These are phyloP conservation scores for Petunia secreta DNA, from an alignment of 257 asterid species.

Conservation along the genomic window DNA sequence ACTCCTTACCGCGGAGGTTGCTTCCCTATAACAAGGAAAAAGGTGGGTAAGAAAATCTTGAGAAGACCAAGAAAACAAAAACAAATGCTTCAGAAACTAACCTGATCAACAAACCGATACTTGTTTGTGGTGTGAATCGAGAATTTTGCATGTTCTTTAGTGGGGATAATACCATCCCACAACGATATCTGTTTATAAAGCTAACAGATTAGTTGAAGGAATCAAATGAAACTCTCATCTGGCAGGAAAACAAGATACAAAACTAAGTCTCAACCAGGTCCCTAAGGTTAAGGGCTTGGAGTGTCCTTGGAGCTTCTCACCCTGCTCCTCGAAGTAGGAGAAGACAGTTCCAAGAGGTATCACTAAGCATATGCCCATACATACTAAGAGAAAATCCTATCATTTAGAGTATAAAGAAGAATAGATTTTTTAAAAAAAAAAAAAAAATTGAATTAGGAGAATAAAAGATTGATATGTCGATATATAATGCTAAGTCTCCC, in stretches of 20 bases:
- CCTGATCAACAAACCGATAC: constrained; percentile 84
- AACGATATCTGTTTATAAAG: constrained; percentile 63
- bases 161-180: constrained; percentile 91
- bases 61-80: constrained; percentile 8
- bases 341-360: constrained; percentile 2
- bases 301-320: neutral
- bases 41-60: constrained; percentile 3
- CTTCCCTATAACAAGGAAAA: constrained; percentile 62
- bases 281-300: neutral
- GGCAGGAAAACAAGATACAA: neutral
- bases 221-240: neutral
- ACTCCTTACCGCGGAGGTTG: constrained; percentile 76
- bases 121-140: constrained; percentile 82
- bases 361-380: neutral
- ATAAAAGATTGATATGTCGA: neutral
- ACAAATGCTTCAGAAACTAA: constrained; percentile 30
- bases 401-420: neutral
- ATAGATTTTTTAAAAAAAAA: neutral
- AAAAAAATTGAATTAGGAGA: neutral
- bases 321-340: constrained; percentile 11
- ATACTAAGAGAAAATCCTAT: neutral
- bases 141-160: constrained; percentile 74
- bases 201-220: constrained; percentile 21
- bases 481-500: neutral
- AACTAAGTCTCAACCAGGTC: constrained; percentile 1